Evolutionary conservation across 352 stramenopile species (phyloP).

Genomic region (Phytophthora quininea): DNA sequence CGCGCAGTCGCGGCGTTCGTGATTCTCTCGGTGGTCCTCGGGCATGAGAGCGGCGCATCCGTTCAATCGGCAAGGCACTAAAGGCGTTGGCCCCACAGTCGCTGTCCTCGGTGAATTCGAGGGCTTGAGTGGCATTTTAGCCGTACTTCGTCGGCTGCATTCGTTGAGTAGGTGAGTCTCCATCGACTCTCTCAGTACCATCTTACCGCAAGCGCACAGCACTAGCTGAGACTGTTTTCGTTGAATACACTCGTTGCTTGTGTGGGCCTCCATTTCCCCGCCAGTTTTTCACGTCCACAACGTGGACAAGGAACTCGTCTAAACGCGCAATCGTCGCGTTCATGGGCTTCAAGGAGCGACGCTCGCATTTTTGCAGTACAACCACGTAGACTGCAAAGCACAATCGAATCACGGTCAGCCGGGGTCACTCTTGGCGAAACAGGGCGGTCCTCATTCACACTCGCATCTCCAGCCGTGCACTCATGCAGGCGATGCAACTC

Average conservation of each 20-base stretch:
- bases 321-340: conserved; percentile 38
- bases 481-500: conserved; percentile 61
- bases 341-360: conserved; percentile 19
- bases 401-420: conserved; percentile 10
- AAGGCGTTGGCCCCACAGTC: background rate
- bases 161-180: conserved; percentile 58
- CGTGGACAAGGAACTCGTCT: conserved; percentile 55
- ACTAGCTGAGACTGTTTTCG: conserved; percentile 37
- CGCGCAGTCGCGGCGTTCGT: conserved; percentile 23
- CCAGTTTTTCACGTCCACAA: conserved; percentile 45
- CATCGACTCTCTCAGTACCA: conserved; percentile 60
- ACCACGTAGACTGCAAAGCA: conserved; percentile 16
- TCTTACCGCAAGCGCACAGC: conserved; percentile 67
- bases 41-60: conserved; percentile 42
- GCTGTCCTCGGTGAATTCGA: background rate
- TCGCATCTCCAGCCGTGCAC: conserved; percentile 37
- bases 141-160: conserved; percentile 38
- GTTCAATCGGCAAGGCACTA: conserved; percentile 45
- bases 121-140: background rate
- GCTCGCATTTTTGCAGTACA: conserved; percentile 15
- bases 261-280: conserved; percentile 49
- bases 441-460: background rate
- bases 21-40: conserved; percentile 40
- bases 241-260: conserved; percentile 49
- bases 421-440: conserved; percentile 10